Conservation (phyloP, 2,329 filamentous ascomycete genomes). For the Colletotrichum tanaceti region DNA sequence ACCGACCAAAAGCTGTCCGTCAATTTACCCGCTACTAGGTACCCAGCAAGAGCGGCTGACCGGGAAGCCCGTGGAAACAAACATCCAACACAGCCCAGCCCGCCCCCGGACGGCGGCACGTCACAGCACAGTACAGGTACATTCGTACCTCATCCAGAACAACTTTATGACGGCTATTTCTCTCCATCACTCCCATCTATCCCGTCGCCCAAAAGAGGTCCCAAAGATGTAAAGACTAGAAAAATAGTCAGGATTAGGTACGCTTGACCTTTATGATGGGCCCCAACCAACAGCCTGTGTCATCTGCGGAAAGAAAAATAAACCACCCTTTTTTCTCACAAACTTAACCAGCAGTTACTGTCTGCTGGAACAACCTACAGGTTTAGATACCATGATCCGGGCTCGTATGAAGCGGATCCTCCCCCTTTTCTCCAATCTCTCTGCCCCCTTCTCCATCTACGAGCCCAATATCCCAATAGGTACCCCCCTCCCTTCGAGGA, state of each 20-base stretch:
- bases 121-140: too few species aligned
- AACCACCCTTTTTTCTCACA: too few species aligned
- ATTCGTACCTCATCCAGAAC: not conserved
- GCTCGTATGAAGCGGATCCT: conserved; percentile 38
- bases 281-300: too few species aligned
- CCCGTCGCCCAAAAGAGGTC: not conserved
- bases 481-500: not conserved
- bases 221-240: not conserved
- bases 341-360: too few species aligned
- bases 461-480: not conserved
- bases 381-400: not conserved
- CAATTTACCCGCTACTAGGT: too few species aligned
- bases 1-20: too few species aligned
- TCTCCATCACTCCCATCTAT: not conserved
- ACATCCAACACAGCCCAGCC: too few species aligned
- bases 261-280: too few species aligned
- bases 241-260: too few species aligned
- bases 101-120: not conserved
- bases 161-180: not conserved
- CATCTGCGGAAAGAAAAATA: too few species aligned
- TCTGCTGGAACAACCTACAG: too few species aligned
- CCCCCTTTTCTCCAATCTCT: not conserved
- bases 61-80: not conserved
- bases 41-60: too few species aligned
- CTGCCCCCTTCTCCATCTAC: conserved; percentile 19